A percentile compares a stretch with the other conserved stretches of the same genome.
These are phyloP conservation scores for Fusarium mundagurra DNA, from an alignment of 2,329 filamentous ascomycete genomes.

Conservation along the genomic window DNA sequence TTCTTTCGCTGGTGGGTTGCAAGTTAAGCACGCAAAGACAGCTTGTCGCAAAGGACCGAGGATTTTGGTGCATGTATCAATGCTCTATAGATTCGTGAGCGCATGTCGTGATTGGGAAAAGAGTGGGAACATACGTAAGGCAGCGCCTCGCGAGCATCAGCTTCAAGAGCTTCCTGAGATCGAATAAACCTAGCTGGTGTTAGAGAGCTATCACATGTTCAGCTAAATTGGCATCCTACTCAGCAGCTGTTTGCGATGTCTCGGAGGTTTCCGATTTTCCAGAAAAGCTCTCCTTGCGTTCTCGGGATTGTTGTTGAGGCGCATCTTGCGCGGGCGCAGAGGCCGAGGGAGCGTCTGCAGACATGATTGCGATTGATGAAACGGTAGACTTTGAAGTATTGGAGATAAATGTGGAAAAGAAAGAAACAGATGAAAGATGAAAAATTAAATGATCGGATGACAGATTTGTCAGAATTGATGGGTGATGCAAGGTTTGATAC, in stretches of 20 bases:
- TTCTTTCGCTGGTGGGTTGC: slow-evolving; percentile 77
- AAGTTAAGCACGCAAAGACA: slow-evolving; percentile 93
- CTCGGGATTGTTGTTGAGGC: slow-evolving; percentile 34
- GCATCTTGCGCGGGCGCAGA: slow-evolving; percentile 35
- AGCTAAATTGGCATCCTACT: slow-evolving; percentile 57
- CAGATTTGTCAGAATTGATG: slow-evolving; percentile 1
- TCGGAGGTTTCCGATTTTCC: slow-evolving; percentile 65
- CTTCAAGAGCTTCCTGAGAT: slow-evolving; percentile 88
- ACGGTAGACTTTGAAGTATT: neutral
- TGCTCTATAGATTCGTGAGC: slow-evolving; percentile 70
- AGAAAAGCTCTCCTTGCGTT: slow-evolving; percentile 68
- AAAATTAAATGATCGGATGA: neutral
- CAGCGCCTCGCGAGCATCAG: slow-evolving; percentile 92
- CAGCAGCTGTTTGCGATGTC: slow-evolving; percentile 76
- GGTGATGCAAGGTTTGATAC: slow-evolving; percentile 13
- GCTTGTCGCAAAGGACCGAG: slow-evolving; percentile 88
- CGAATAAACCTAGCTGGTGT: slow-evolving; percentile 76
- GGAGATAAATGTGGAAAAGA: neutral
- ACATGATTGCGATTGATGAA: slow-evolving; percentile 42
- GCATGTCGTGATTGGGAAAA: neutral
- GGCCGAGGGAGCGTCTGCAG: slow-evolving; percentile 51
- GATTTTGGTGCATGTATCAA: slow-evolving; percentile 91
- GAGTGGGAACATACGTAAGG: slow-evolving; percentile 76
- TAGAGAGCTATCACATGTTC: neutral
- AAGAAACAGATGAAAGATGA: neutral